These are phyloP conservation scores for Punica granatum DNA, from an alignment of 345 rosid species.

Conservation along the genomic window DNA sequence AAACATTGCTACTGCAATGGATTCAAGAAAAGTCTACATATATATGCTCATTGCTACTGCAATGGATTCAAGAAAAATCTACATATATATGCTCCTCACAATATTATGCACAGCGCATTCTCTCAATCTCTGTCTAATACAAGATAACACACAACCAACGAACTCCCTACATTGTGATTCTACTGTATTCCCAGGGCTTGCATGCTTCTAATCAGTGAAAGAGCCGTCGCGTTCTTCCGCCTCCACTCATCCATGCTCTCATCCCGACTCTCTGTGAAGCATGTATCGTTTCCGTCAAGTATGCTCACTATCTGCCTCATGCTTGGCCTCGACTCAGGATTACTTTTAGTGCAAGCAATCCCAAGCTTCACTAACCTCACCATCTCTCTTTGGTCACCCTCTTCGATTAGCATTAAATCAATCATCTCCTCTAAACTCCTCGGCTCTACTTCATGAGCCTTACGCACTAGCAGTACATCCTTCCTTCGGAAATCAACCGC, in stretches of 20 bases:
- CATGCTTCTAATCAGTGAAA: constrained; percentile 62
- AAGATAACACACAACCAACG: not conserved
- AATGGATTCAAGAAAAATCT: too few species aligned
- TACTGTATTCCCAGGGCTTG: constrained; percentile 85
- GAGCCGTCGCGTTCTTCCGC: constrained; percentile 43
- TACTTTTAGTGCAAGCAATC: constrained; percentile 67
- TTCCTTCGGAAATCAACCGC: constrained; percentile 80
- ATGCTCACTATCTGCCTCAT: constrained; percentile 79
- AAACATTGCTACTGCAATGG: too few species aligned
- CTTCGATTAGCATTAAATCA: constrained; percentile 43
- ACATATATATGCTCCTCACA: too few species aligned
- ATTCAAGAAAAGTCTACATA: too few species aligned
- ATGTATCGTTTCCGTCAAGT: constrained; percentile 70
- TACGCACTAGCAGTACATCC: constrained; percentile 60
- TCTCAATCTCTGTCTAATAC: not conserved
- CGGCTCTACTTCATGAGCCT: constrained; percentile 41
- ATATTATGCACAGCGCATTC: not conserved
- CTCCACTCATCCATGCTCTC: constrained; percentile 65
- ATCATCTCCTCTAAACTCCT: constrained; percentile 47
- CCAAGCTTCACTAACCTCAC: constrained; percentile 59
- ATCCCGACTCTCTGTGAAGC: constrained; percentile 24
- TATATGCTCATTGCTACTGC: too few species aligned
- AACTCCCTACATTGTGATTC: constrained; percentile 6
- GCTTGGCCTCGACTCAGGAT: constrained; percentile 62
- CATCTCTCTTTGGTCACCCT: constrained; percentile 40